Conservation (phyloP, 345 rosid species). For the Ceriops decandra region DNA sequence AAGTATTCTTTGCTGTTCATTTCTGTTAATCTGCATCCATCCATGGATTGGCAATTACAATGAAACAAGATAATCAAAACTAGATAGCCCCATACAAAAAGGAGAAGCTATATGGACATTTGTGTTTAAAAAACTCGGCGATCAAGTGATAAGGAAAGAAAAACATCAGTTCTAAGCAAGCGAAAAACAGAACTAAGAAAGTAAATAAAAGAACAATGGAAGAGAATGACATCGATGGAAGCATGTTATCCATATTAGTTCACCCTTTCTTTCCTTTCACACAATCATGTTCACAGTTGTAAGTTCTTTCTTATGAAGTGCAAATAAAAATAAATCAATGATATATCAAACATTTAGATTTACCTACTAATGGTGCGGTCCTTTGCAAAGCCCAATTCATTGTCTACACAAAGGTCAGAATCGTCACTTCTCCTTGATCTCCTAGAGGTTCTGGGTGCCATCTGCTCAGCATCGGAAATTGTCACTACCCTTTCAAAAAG, state of each 20-base stretch:
- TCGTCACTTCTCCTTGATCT: slow-evolving; percentile 81
- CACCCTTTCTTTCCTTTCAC: too few relatives aligned
- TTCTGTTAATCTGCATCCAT: slow-evolving; percentile 66
- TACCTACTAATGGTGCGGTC: slow-evolving; percentile 98
- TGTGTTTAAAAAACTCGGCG: neutral
- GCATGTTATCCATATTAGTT: too few relatives aligned
- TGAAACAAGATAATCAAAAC: neutral
- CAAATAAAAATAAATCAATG: neutral
- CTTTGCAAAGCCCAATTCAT: slow-evolving; percentile 92
- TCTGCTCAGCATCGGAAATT: slow-evolving; percentile 64
- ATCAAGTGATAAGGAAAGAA: neutral
- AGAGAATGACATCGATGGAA: too few relatives aligned
- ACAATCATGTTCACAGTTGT: too few relatives aligned
- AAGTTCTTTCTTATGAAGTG: too few relatives aligned
- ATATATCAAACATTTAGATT: neutral
- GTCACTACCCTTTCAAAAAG: slow-evolving; percentile 69
- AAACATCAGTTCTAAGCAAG: too few relatives aligned
- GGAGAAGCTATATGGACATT: neutral
- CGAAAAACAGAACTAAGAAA: too few relatives aligned
- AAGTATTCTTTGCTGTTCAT: slow-evolving; percentile 97
- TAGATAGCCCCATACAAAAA: too few relatives aligned
- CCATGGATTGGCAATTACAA: neutral
- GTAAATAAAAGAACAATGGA: too few relatives aligned
- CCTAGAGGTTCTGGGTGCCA: slow-evolving; percentile 77
- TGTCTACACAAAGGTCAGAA: slow-evolving; percentile 81